Evolutionary conservation across 2,329 filamentous ascomycete species (phyloP).

Genomic region (Phialophora macrospora): DNA sequence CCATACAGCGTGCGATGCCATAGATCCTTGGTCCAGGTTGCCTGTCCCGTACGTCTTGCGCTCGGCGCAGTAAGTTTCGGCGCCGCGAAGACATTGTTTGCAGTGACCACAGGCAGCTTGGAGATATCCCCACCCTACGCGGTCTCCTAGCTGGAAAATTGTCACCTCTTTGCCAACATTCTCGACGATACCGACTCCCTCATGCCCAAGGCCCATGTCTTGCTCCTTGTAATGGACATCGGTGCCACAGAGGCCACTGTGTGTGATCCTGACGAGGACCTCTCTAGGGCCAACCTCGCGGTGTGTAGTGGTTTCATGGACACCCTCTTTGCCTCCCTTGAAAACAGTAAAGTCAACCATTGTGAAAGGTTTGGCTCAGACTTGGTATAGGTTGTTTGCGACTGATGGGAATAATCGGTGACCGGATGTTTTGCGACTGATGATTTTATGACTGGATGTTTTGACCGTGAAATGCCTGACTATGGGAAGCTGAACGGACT

Average conservation of each 20-base stretch:
- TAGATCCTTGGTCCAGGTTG: slow-evolving; percentile 48
- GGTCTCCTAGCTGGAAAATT: slow-evolving; percentile 47
- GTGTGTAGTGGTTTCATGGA: slow-evolving; percentile 57
- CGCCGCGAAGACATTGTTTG: slow-evolving; percentile 40
- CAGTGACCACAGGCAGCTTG: slow-evolving; percentile 48
- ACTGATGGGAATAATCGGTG: neutral
- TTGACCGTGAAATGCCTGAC: neutral
- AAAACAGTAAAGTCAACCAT: slow-evolving; percentile 62
- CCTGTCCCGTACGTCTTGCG: slow-evolving; percentile 43
- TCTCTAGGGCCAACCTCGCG: slow-evolving; percentile 57
- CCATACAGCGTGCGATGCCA: slow-evolving; percentile 48
- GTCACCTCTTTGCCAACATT: slow-evolving; percentile 39
- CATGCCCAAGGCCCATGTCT: slow-evolving; percentile 39
- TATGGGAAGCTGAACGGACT: neutral
- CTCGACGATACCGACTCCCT: slow-evolving; percentile 39
- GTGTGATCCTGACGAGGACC: slow-evolving; percentile 67
- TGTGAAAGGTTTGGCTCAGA: slow-evolving; percentile 10
- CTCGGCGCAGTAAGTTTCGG: slow-evolving; percentile 19
- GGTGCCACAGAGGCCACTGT: slow-evolving; percentile 71
- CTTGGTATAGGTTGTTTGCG: neutral
- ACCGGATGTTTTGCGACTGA: neutral
- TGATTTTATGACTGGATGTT: neutral
- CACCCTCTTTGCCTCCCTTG: slow-evolving; percentile 66
- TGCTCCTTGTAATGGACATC: slow-evolving; percentile 45
- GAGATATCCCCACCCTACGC: slow-evolving; percentile 51